A percentile compares a stretch with the other conserved stretches of the same genome.
These are phyloP conservation scores for Kernera saxatilis DNA, from an alignment of 345 rosid genomes.

Conservation along the genomic window DNA sequence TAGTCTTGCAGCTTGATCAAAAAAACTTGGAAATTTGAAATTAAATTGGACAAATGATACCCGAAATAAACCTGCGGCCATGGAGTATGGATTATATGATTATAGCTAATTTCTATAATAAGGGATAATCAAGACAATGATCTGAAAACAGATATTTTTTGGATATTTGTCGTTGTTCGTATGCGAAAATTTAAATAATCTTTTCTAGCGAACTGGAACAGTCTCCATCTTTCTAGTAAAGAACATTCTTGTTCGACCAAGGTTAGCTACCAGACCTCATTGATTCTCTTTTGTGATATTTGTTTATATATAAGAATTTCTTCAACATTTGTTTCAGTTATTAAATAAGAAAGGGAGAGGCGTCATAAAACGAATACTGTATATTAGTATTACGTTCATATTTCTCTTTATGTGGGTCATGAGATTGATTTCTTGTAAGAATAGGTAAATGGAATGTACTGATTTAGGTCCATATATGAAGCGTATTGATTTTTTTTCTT, in stretches of 20 bases:
- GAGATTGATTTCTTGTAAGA: slow-evolving; percentile 23
- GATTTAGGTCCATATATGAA: slow-evolving; percentile 4
- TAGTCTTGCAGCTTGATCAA: not conserved
- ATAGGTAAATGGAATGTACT: not conserved
- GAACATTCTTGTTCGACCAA: slow-evolving; percentile 15
- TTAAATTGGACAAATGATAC: not conserved
- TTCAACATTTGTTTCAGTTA: not conserved
- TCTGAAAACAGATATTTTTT: not conserved
- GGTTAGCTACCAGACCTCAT: slow-evolving; percentile 10
- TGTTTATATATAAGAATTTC: not conserved
- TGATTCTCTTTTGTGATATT: not conserved
- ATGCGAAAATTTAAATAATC: not conserved
- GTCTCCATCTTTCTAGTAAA: not conserved
- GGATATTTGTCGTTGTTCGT: not conserved
- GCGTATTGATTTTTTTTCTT: too few relatives aligned
- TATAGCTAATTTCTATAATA: not conserved
- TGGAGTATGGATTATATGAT: not conserved
- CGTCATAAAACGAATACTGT: not conserved
- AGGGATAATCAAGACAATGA: not conserved
- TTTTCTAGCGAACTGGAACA: not conserved
- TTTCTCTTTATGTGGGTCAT: not conserved
- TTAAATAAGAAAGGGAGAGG: not conserved
- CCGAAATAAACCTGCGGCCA: too few relatives aligned
- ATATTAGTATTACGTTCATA: not conserved
- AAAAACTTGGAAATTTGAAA: not conserved